Evolutionary conservation across 352 stramenopile genomes (phyloP).

Genomic region (Globisporangium megalacanthum): DNA sequence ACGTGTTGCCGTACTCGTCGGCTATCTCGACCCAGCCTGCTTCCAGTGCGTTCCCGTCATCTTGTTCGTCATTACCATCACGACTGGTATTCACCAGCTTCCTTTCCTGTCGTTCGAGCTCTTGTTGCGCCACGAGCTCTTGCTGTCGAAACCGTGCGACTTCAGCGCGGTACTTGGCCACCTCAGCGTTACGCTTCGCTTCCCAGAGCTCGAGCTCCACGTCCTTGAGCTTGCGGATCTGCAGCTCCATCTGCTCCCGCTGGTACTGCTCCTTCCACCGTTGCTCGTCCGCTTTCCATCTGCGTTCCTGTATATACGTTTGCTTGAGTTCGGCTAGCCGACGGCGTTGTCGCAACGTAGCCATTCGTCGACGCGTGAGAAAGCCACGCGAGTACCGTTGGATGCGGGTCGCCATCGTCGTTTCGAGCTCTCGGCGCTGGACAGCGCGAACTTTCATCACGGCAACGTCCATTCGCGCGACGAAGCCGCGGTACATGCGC

Average conservation of each 20-base stretch:
- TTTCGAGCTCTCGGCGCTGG: conserved; percentile 26
- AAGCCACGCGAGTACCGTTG: conserved; percentile 32
- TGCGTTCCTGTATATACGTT: conserved; percentile 52
- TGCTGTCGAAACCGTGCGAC: conserved; percentile 34
- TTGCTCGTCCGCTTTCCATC: conserved; percentile 43
- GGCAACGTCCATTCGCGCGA: conserved; percentile 29
- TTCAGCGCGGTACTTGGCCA: conserved; percentile 47
- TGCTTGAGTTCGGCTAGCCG: conserved; percentile 42
- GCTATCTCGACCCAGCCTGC: conserved; percentile 24
- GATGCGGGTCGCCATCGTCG: conserved; percentile 24
- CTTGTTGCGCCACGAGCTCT: conserved; percentile 15
- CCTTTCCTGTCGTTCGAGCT: conserved; percentile 11
- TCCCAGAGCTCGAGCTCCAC: conserved; percentile 44
- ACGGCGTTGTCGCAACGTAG: conserved; percentile 21
- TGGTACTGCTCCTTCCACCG: conserved; percentile 51
- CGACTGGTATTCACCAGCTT: conserved; percentile 9
- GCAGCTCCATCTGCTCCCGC: conserved; percentile 53
- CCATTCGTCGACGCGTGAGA: conserved; percentile 27
- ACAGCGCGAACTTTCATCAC: conserved; percentile 30
- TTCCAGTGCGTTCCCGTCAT: conserved; percentile 5
- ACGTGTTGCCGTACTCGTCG: conserved; percentile 49
- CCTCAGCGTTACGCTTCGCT: conserved; percentile 54
- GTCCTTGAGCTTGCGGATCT: conserved; percentile 35
- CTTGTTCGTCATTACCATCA: conserved; percentile 1
- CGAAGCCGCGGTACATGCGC: conserved; percentile 47